A percentile compares a stretch with the other conserved stretches of the same genome.
Conservation (phyloP, 2,329 filamentous ascomycete species). For the Ophiostoma australiae region DNA sequence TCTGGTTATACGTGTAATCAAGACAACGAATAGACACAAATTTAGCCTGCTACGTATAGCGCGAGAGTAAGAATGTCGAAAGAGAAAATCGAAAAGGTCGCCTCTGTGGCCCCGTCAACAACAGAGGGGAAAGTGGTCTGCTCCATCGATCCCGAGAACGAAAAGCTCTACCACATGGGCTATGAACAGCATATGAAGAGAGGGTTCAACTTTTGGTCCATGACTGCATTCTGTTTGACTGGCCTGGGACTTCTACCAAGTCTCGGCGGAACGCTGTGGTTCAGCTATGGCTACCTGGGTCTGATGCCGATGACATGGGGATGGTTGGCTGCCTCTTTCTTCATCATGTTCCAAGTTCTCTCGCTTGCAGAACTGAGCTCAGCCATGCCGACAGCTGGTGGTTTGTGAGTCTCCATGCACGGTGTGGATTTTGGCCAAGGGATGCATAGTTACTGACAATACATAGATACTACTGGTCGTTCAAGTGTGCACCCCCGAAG, state of each 20-base stretch:
- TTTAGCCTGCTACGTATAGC: background rate
- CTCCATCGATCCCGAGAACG: background rate
- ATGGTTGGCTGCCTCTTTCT: slow-evolving; percentile 2
- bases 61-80: background rate
- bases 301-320: slow-evolving; percentile 10
- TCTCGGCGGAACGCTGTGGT: slow-evolving; percentile 5
- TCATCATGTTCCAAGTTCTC: slow-evolving; percentile 6
- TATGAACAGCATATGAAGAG: slow-evolving; percentile 12
- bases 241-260: background rate
- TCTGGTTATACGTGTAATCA: no score
- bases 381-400: background rate
- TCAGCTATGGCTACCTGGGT: background rate
- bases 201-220: background rate
- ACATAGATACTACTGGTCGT: slow-evolving; percentile 4
- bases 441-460: background rate
- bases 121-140: background rate
- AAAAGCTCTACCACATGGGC: slow-evolving; percentile 1
- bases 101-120: background rate
- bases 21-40: background rate
- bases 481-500: background rate
- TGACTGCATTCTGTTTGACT: slow-evolving; percentile 8
- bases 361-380: slow-evolving; percentile 10
- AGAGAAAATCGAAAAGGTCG: background rate
- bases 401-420: background rate
- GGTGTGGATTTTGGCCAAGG: background rate